Conservation (phyloP, 1,139 yeast species). For the Zygoascus sp. region DNA sequence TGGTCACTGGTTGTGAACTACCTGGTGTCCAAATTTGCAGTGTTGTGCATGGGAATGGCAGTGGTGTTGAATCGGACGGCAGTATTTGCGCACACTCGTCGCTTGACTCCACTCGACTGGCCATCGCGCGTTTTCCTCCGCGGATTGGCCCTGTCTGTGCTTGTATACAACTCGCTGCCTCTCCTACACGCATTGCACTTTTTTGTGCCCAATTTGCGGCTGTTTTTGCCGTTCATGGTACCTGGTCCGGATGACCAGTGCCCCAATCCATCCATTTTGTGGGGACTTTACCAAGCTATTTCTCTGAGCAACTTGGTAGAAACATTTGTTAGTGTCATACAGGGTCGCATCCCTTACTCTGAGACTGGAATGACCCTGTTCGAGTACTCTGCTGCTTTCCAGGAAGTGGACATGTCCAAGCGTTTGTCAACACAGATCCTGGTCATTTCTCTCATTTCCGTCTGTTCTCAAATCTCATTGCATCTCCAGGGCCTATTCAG, state of each 20-base stretch:
- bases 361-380: slow-evolving; percentile 70
- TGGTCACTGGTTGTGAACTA: slow-evolving; percentile 27
- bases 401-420: slow-evolving; percentile 54
- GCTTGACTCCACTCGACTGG: slow-evolving; percentile 34
- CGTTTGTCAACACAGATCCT: slow-evolving; percentile 54
- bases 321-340: slow-evolving; percentile 58
- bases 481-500: slow-evolving; percentile 57
- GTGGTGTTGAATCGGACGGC: slow-evolving; percentile 59
- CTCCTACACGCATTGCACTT: slow-evolving; percentile 42
- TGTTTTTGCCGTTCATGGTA: background rate
- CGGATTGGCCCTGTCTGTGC: slow-evolving; percentile 37
- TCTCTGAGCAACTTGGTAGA: slow-evolving; percentile 68
- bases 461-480: slow-evolving; percentile 51
- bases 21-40: slow-evolving; percentile 47
- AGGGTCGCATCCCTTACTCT: slow-evolving; percentile 54
- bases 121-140: slow-evolving; percentile 36
- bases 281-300: slow-evolving; percentile 59
- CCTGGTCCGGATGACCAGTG: slow-evolving; percentile 5
- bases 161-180: slow-evolving; percentile 37
- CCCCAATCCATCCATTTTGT: slow-evolving; percentile 46
- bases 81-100: slow-evolving; percentile 60
- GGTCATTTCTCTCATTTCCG: slow-evolving; percentile 48
- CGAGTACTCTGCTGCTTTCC: slow-evolving; percentile 70
- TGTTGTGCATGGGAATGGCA: slow-evolving; percentile 59
- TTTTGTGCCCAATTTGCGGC: slow-evolving; percentile 20